Base-by-base conservation (phyloP, 352 stramenopile species). In the Aphanomyces astaci region DNA sequence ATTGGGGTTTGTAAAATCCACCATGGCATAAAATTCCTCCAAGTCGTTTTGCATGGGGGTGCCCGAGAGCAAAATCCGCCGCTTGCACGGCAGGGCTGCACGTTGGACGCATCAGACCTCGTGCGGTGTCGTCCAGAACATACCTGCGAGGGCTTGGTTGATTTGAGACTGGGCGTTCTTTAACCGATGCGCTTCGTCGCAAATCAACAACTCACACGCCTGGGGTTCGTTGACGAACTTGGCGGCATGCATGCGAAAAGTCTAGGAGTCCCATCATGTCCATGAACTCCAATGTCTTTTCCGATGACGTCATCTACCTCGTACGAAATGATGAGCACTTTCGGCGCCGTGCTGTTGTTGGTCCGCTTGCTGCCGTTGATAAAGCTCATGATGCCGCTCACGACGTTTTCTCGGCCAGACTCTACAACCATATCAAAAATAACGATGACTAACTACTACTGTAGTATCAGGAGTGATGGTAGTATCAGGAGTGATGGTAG, bases 31-130 rank as follows among this genome's bases (percentile, higher is more conserved):
- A 71, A 99, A 99, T 71, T 99, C 97, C 60, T 98, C 88, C 17
- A 99, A 75, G 79, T 99, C 96, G 71, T 99, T 99, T 70, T 99
- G 96, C 94, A 99, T 98, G 1, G 96, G 96, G 19, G 96, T 99
- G 31, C 97, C 97, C 0, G 96, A 98, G 3, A 99, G 73, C 40
- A 99, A 73, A 4, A 99, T 88, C 36, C 97, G 86, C 15, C 95
- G 94, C 64, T 88, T 82, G 52, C 93, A 97, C 1, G 87, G 77
- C 17, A 98, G 66, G 4, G 80, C 79, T 39, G 24, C 56, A 63
- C 40, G 32, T 30, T 4, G 1, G 13, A 13, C 36, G 28, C n/a
- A 4, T 40, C 27, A 15, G 67, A 55, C 27, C 33, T 15, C 45
- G 54, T 63, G 27, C 36, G 15, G 0, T 24, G n/a, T 24, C 40